Conservation (phyloP, 129 eudicot species). For the Apium graveolens region DNA sequence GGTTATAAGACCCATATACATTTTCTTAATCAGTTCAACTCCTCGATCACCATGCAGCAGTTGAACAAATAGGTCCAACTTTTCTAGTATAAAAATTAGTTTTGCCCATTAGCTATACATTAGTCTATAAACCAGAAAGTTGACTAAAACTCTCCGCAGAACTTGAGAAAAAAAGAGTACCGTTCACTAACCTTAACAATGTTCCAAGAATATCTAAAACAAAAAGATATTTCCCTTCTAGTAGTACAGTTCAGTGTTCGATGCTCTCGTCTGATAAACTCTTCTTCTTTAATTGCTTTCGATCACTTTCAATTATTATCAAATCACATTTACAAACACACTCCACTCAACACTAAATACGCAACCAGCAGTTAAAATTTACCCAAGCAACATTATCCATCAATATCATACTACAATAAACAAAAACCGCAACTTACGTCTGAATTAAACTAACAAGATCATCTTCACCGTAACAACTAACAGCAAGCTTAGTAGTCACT, state of each 20-base stretch:
- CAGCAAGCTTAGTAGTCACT: conserved; percentile 63
- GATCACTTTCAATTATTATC: neutral
- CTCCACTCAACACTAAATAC: neutral
- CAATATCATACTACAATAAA: neutral
- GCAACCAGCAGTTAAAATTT: neutral
- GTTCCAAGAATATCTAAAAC: neutral
- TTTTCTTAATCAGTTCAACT: neutral
- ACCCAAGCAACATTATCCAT: neutral
- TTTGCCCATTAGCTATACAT: neutral
- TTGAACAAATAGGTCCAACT: neutral
- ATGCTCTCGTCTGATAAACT: neutral
- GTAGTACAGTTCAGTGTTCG: neutral
- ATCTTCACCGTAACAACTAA: conserved; percentile 75
- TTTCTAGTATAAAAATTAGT: neutral
- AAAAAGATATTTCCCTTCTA: neutral
- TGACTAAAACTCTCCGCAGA: neutral
- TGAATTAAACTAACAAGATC: conserved; percentile 85
- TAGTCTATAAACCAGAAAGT: neutral
- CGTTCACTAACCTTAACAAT: neutral
- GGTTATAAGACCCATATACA: neutral
- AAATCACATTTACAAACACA: neutral
- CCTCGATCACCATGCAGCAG: neutral
- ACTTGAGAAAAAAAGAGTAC: neutral
- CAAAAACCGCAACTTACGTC: conserved; percentile 41
- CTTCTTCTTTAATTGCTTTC: neutral